These are phyloP conservation scores for Chrysosporium keratinophilum DNA, from an alignment of 2,329 filamentous ascomycete genomes.

Conservation along the genomic window DNA sequence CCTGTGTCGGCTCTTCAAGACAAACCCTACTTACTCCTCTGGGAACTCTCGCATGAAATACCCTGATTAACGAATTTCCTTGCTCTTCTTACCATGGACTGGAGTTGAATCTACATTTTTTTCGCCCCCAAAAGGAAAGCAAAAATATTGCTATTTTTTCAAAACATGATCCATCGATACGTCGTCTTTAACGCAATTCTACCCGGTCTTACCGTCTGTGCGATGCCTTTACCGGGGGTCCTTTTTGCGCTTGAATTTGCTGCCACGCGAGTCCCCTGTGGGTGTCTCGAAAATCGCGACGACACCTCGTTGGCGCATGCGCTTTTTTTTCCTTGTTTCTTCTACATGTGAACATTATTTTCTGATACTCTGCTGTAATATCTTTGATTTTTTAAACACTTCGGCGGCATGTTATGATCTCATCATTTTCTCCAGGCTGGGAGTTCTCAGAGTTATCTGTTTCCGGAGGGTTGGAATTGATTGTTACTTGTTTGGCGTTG, in stretches of 20 bases:
- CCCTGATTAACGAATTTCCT: slow-evolving; percentile 10
- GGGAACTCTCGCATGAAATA: not conserved
- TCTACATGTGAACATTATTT: not conserved
- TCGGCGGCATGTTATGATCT: not conserved
- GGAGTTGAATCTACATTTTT: slow-evolving; percentile 4
- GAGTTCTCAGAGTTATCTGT: not conserved
- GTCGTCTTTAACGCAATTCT: too few species aligned
- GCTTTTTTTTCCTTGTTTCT: not conserved
- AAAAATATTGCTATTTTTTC: not conserved
- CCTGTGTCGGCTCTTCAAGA: not conserved
- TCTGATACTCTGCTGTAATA: slow-evolving; percentile 3
- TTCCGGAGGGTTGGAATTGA: not conserved
- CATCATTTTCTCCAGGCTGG: not conserved
- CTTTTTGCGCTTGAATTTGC: too few species aligned
- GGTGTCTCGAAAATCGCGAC: not conserved
- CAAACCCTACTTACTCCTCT: slow-evolving; percentile 5
- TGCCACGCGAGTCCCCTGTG: too few species aligned
- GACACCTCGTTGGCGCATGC: not conserved
- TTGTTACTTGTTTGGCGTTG: not conserved
- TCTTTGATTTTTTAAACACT: not conserved
- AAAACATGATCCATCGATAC: not conserved
- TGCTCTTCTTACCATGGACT: slow-evolving; percentile 6
- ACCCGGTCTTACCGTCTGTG: too few species aligned
- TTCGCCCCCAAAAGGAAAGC: not conserved
- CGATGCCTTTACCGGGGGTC: too few species aligned